Evolutionary conservation across 768 basidiomycete species (phyloP), one percentile per base, ranked within the genome.

Genomic region (Trametes maxima): DNA sequence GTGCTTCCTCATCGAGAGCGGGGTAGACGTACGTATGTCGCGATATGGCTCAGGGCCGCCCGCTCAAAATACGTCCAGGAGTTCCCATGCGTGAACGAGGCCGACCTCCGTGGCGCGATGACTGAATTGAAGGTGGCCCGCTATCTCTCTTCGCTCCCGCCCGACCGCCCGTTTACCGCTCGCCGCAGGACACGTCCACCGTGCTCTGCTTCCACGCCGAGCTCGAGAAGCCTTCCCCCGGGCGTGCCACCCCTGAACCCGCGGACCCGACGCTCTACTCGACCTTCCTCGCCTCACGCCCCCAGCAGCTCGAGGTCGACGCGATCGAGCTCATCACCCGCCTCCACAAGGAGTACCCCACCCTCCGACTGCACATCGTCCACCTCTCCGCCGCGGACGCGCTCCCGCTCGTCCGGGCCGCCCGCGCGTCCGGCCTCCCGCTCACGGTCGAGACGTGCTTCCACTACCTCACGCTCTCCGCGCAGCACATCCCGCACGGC

Each of bases 361-460:
- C 78, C 6, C 79, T 97, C 25, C 87, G 88, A 21, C 90, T 89
- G 63, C 96, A 99, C 76, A 93, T 99, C 64, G 96, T 98, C 47
- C 96, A 99, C 75, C 85, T 99, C 51, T 95, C 94, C 53, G 90
- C 95, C 5, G 81, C 95, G 5, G 78, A 82, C 21, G 93, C 94
- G 5, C 83, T 99, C 19, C 91, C 89, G 3, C 66, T 85, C 40
- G 85, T 98, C 61, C 84, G 85, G 43, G 78, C 82, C 48, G 94
- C 95, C 4, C 86, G 80, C 67, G 72, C 77, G 1, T 76, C 82
- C 1, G 85, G 89, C 0, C 74, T 85, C 36, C 86, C 87, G 10
- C 77, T 99, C 53, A 94, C 94, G 0, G 92, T 94, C 51, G 96
- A 99, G 79, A 99, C 96, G 0, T 98, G 95, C 74, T 98, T 96